phyloP scores from a whole-genome alignment of 1,139 yeast genomes.

The Taiozyma sp. region DNA sequence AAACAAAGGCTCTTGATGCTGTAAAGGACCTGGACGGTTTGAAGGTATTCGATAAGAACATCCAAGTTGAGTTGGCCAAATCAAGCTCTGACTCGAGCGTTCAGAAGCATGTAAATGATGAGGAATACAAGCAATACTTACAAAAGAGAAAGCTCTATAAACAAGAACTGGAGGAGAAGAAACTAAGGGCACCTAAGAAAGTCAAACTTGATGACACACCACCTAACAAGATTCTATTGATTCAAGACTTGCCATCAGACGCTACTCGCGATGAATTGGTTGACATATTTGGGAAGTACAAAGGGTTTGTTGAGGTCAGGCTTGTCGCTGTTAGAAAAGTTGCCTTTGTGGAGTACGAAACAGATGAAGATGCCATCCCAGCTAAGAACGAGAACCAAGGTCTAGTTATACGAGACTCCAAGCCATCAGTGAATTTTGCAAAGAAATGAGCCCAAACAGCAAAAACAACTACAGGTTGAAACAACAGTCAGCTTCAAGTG shows the following conservation, averaged over 20 bases:
- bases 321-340: constrained; percentile 61
- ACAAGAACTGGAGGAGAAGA: constrained; percentile 23
- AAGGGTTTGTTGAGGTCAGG: constrained; percentile 63
- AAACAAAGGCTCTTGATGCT: constrained; percentile 45
- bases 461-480: not conserved
- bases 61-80: constrained; percentile 41
- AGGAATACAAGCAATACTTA: constrained; percentile 12
- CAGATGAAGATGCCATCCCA: constrained; percentile 42
- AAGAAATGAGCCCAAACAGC: constrained; percentile 31
- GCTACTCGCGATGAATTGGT: constrained; percentile 38
- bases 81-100: constrained; percentile 25
- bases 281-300: constrained; percentile 39
- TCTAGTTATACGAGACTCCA: constrained; percentile 30
- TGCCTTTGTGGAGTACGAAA: constrained; percentile 76
- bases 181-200: constrained; percentile 21
- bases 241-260: constrained; percentile 58
- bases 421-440: constrained; percentile 43
- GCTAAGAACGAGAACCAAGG: constrained; percentile 36
- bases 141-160: constrained; percentile 17
- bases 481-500: not conserved
- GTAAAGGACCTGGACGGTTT: constrained; percentile 37
- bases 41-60: constrained; percentile 47
- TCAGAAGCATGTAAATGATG: constrained; percentile 12
- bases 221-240: constrained; percentile 64
- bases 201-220: constrained; percentile 39